Evolutionary conservation across 2,329 filamentous ascomycete species (phyloP), one percentile per base, ranked within the genome.

Genomic region (Calonectria naviculata): DNA sequence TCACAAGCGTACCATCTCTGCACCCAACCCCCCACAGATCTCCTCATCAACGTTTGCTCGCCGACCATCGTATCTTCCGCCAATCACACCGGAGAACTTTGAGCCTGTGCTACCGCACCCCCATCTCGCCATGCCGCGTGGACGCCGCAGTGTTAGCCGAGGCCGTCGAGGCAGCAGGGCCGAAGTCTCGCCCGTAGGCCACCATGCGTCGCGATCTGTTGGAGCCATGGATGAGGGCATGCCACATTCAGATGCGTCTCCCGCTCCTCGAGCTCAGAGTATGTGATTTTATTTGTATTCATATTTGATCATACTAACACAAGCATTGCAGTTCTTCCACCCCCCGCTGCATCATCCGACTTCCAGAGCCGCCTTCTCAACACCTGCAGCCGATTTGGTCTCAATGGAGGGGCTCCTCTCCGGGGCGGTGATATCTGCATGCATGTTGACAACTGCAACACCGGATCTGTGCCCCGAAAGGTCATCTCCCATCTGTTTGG

Each of bases 401-500:
- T 78, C 21, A 36, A 56, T 26, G 70, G 71, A 46, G 71, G 73
- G 6, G 65, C 47, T 24, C 49, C 67, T 47, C 74, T 79, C 15
- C 67, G 76, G 19, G 78, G 80, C 36, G 78, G 80, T 7, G 78
- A 81, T 17, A 80, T 76, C 28, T 92, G 90, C 77, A 88, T 90
- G 84, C 91, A 88, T 73, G 86, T 88, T 19, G 80, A 85, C 1
- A 84, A 89, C 71, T 93, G 91, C 78, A 86, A 89, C 54, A 92
- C 90, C 0, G 87, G 87, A 5, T 91, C 90, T 6, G 87, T 89
- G 67, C 88, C 88, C 28, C 90, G 94, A 58, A 96, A 96, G 83
- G 91, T 93, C 6, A 93, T 96, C 70, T 95, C 93, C 0, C 93
- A 97, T 78, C 89, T 95, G 67, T 96, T 96, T 76, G 94, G 94